A percentile compares a stretch with the other conserved stretches of the same genome.
phyloP scores from a whole-genome alignment of 192 early-diverging fungal genomes.

The Podila clonocystis region DNA sequence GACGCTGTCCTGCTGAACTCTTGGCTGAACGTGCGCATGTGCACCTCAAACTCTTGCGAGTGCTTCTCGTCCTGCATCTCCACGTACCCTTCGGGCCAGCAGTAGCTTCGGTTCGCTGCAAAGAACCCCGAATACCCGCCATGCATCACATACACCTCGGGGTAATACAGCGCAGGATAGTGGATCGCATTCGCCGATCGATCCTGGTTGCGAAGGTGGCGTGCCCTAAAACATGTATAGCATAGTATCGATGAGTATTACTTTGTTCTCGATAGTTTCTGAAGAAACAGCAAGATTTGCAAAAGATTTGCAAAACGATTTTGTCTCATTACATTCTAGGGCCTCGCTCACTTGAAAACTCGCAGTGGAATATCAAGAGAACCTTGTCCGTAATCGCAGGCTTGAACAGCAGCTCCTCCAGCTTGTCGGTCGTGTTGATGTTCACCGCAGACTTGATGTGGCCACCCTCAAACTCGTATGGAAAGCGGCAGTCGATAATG shows the following conservation, averaged over 20 bases:
- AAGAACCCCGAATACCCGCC: slow-evolving; percentile 88
- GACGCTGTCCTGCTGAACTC: slow-evolving; percentile 32
- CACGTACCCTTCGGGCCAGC: slow-evolving; percentile 80
- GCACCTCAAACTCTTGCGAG: slow-evolving; percentile 57
- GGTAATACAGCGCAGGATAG: slow-evolving; percentile 85
- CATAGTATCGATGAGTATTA: not conserved
- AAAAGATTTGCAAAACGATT: no score
- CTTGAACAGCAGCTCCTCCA: slow-evolving; percentile 71
- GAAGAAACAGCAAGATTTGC: no score
- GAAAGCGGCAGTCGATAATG: slow-evolving; percentile 87
- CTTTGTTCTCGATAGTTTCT: not conserved
- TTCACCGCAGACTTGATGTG: slow-evolving; percentile 82
- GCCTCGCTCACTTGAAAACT: slow-evolving; percentile 83
- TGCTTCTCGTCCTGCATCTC: slow-evolving; percentile 80
- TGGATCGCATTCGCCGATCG: slow-evolving; percentile 71
- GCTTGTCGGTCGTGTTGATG: slow-evolving; percentile 66
- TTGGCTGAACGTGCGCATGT: slow-evolving; percentile 21
- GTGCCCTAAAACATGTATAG: slow-evolving; percentile 60
- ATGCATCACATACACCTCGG: slow-evolving; percentile 86
- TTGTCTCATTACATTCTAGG: slow-evolving; percentile 72
- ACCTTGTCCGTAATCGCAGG: slow-evolving; percentile 51
- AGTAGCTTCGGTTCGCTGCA: slow-evolving; percentile 62
- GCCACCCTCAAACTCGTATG: slow-evolving; percentile 88
- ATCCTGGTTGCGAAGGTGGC: slow-evolving; percentile 78
- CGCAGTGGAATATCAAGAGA: slow-evolving; percentile 87